Conservation (phyloP, 345 rosid genomes). For the Brassica cretica region DNA sequence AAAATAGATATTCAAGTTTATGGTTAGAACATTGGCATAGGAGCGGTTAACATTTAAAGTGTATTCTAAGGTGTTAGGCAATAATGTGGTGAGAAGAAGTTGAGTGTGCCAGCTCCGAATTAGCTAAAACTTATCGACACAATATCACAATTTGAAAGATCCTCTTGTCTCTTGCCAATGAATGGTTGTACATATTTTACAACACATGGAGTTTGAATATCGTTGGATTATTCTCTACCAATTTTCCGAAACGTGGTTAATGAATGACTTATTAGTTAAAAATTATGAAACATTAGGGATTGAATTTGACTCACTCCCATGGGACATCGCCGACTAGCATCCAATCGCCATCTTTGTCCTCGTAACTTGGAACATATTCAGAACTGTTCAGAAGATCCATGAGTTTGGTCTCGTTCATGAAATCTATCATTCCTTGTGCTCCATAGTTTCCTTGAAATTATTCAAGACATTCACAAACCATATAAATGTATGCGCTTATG, state of each 20-base stretch:
- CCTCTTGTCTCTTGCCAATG: constrained; percentile 41
- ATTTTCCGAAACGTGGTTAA: constrained; percentile 21
- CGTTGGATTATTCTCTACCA: constrained; percentile 32
- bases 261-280: not conserved
- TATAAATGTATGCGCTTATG: constrained; percentile 22
- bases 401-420: constrained; percentile 93
- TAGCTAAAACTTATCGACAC: constrained; percentile 22
- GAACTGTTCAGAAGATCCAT: constrained; percentile 92
- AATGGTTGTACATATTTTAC: constrained; percentile 36
- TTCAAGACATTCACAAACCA: constrained; percentile 11
- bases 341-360: constrained; percentile 98
- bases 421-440: constrained; percentile 89
- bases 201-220: constrained; percentile 24
- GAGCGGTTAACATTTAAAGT: constrained; percentile 17
- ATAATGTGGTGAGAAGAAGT: constrained; percentile 25
- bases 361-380: constrained; percentile 92
- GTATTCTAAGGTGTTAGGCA: constrained; percentile 26
- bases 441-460: constrained; percentile 41
- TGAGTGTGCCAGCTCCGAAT: constrained; percentile 36
- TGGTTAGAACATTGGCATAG: constrained; percentile 18
- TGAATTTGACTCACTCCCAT: constrained; percentile 71
- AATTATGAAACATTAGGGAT: constrained; percentile 12
- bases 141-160: constrained; percentile 24
- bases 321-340: constrained; percentile 99
- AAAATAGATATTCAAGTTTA: constrained; percentile 25